Evolutionary conservation across 352 stramenopile genomes (phyloP), one percentile per base, ranked within the genome.

Genomic region (Globisporangium cederbergense): DNA sequence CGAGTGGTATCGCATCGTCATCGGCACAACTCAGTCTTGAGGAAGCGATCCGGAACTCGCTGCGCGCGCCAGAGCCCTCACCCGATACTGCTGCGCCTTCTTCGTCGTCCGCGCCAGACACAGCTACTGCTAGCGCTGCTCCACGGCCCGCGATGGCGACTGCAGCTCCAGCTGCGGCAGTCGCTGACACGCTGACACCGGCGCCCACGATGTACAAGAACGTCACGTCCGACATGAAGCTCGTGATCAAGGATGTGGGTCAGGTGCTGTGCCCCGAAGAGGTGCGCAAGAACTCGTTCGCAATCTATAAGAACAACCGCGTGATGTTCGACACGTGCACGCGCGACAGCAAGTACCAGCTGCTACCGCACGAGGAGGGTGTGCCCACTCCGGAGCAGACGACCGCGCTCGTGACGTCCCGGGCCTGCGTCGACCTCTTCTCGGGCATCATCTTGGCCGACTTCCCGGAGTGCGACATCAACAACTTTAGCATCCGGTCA

Each of bases 281-380:
- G 20, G 71, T 79, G 11, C 51, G 78, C 14, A 72, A 69, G 40
- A 52, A 79, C 22, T 79, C 72, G 6, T 70, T 82, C 54, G 76
- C 75, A 14, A 62, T 82, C 40, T 76, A 76, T 62, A 82, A 79
- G 72, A 66, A 79, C 54, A 73, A 70, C 28, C 65, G 60, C 14
- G 72, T 76, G 52, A 72, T 76, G 63, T 78, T 70, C 58, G 76
- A 77, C 50, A 68, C 65, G 58, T 47, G 25, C 68, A 50, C 67
- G 52, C 50, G 16, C 28, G 28, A 57, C 14, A 57, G 46, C 38
- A 60, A 60, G 22, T 60, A 60, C 38, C 55, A 60, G 55, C 38
- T 60, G 14, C 28, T 57, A 16, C 50, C 50, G 16, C 50, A 57
- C 50, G 50, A 57, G 14, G 28, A 34, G 11, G 55, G 55, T 14